Percentiles rank a stretch among this genome's conserved stretches.
Evolutionary conservation across 2,329 filamentous ascomycete genomes (phyloP).

Genomic region (Raffaelea deltoideospora): DNA sequence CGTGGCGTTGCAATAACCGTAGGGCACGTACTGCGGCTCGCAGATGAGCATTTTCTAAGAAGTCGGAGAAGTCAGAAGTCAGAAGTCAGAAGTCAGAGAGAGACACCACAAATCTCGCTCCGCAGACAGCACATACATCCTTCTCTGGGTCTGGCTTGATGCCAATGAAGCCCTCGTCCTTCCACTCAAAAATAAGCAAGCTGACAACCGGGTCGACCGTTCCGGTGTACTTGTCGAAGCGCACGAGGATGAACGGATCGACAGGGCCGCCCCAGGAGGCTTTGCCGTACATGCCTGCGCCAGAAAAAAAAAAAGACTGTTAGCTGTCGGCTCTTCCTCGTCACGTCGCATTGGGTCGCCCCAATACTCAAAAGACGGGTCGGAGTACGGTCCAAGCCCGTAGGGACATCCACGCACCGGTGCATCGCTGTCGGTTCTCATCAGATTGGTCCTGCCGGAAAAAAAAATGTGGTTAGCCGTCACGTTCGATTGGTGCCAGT

Average conservation of each 20-base stretch:
- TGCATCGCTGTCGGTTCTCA: slow-evolving; percentile 67
- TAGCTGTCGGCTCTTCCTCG: too few relatives aligned
- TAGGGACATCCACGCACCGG: slow-evolving; percentile 37
- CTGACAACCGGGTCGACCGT: slow-evolving; percentile 63
- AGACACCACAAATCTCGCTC: not conserved
- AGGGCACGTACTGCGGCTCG: slow-evolving; percentile 52
- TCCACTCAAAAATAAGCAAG: slow-evolving; percentile 88
- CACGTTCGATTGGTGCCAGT: too few relatives aligned
- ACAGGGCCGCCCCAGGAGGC: slow-evolving; percentile 75
- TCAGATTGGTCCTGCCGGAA: slow-evolving; percentile 53
- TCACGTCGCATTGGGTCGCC: too few relatives aligned
- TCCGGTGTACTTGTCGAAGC: slow-evolving; percentile 49
- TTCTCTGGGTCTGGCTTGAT: slow-evolving; percentile 37
- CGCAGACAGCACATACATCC: not conserved
- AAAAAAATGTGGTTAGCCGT: not conserved
- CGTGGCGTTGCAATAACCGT: slow-evolving; percentile 58
- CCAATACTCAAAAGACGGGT: too few relatives aligned
- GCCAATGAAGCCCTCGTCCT: slow-evolving; percentile 66
- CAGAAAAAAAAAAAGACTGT: not conserved
- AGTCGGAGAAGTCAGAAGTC: too few relatives aligned
- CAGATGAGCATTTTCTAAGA: slow-evolving; percentile 45
- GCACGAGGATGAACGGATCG: slow-evolving; percentile 78
- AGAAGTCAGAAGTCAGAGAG: not conserved
- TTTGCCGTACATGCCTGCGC: slow-evolving; percentile 79
- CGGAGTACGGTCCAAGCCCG: too few relatives aligned